Evolutionary conservation across 1,284 basidiomycete genomes (phyloP).

Genomic region (Vanrija sp.): DNA sequence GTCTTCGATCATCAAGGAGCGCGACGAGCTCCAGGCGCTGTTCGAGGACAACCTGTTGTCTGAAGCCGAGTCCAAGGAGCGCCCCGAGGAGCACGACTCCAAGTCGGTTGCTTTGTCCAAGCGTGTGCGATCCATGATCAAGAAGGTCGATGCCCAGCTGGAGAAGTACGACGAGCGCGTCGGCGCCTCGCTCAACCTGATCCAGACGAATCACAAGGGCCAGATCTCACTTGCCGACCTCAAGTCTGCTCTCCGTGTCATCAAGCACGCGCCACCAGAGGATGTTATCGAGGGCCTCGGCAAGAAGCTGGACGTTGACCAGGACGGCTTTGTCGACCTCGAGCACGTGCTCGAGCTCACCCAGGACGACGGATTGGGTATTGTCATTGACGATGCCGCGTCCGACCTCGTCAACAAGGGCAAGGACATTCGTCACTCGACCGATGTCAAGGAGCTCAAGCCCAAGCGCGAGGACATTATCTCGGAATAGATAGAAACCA

Average conservation of each 20-base stretch:
- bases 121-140: slow-evolving; percentile 91
- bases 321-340: slow-evolving; percentile 79
- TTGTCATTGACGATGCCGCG: slow-evolving; percentile 45
- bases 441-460: slow-evolving; percentile 44
- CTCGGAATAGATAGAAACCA: slow-evolving; percentile 27
- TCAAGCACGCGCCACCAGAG: slow-evolving; percentile 89
- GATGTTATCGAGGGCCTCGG: slow-evolving; percentile 84
- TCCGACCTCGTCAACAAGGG: slow-evolving; percentile 43
- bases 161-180: slow-evolving; percentile 88
- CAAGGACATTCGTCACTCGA: slow-evolving; percentile 45
- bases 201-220: slow-evolving; percentile 86
- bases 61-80: slow-evolving; percentile 60
- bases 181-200: slow-evolving; percentile 88
- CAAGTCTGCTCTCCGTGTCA: slow-evolving; percentile 83
- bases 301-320: slow-evolving; percentile 91
- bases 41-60: slow-evolving; percentile 89
- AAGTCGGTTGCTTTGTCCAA: slow-evolving; percentile 66
- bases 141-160: slow-evolving; percentile 90
- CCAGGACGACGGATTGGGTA: slow-evolving; percentile 46
- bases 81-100: slow-evolving; percentile 45
- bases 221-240: slow-evolving; percentile 87
- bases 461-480: slow-evolving; percentile 49
- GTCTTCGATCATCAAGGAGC: slow-evolving; percentile 95
- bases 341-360: slow-evolving; percentile 50
- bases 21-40: slow-evolving; percentile 79